These are phyloP conservation scores for Flueggea neowawraea DNA, from an alignment of 441 rosid genomes.

Conservation along the genomic window DNA sequence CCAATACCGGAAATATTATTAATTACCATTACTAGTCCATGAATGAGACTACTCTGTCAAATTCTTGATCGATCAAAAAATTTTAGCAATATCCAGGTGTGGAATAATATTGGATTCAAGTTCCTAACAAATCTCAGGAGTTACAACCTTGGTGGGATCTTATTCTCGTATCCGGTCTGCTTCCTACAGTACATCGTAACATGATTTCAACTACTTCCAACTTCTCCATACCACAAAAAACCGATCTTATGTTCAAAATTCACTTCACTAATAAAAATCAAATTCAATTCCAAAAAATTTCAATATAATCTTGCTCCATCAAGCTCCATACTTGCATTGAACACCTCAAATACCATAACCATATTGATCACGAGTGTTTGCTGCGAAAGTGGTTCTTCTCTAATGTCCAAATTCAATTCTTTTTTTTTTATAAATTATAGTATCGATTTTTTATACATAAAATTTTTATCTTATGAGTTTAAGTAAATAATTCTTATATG, in stretches of 20 bases:
- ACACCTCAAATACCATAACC: no score
- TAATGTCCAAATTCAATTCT: no score
- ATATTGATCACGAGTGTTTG: no score
- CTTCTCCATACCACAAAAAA: not conserved
- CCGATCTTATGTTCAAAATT: not conserved
- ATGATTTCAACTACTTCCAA: conserved; percentile 14
- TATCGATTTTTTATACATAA: no score
- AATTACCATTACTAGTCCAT: not conserved
- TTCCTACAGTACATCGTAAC: conserved; percentile 27
- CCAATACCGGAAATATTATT: not conserved
- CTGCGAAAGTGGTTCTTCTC: no score
- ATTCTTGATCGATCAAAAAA: conserved; percentile 2
- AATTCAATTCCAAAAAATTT: no score
- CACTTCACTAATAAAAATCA: not conserved
- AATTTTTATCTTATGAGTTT: no score
- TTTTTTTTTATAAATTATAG: no score
- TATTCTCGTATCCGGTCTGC: conserved; percentile 35
- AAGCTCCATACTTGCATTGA: no score
- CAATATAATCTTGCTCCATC: no score
- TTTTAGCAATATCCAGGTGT: conserved; percentile 9
- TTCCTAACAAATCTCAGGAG: conserved; percentile 26
- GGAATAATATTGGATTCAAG: conserved; percentile 20
- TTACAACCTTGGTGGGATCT: conserved; percentile 31
- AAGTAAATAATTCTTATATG: no score
- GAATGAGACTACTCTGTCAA: conserved; percentile 16